Conservation (phyloP, 2,329 filamentous ascomycete genomes). For the Colletotrichum cordylinicola region DNA sequence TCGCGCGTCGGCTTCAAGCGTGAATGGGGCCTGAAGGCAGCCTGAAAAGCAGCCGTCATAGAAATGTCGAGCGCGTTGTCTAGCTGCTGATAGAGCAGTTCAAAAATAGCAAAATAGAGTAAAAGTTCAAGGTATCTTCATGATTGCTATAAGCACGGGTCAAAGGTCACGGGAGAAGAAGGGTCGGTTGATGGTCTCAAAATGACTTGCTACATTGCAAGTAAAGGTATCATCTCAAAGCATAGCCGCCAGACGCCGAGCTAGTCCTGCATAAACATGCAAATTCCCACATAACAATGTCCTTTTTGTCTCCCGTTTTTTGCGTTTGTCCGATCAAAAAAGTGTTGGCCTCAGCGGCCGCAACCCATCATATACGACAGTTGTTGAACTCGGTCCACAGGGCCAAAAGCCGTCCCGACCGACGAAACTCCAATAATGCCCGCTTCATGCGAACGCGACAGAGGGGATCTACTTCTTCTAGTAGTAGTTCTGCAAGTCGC, state of each 20-base stretch:
- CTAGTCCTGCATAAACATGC: not conserved
- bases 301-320: not conserved
- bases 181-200: not conserved
- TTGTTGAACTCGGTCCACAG: not conserved
- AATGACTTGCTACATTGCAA: not conserved
- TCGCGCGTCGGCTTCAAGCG: not conserved
- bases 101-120: not conserved
- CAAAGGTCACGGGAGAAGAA: not conserved
- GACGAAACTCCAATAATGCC: not conserved
- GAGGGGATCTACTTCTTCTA: slow-evolving; percentile 23
- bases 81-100: not conserved
- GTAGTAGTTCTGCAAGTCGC: slow-evolving; percentile 48
- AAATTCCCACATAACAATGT: not conserved
- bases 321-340: not conserved
- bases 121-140: not conserved
- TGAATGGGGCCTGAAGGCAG: not conserved
- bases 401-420: not conserved
- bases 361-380: not conserved
- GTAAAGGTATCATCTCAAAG: slow-evolving; percentile 18
- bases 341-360: not conserved
- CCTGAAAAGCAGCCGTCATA: not conserved
- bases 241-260: slow-evolving; percentile 14
- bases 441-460: not conserved
- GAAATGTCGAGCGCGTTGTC: not conserved
- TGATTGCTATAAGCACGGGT: not conserved